Base-by-base conservation (phyloP, 768 basidiomycete species). In the Lanmaoa rubissima region DNA sequence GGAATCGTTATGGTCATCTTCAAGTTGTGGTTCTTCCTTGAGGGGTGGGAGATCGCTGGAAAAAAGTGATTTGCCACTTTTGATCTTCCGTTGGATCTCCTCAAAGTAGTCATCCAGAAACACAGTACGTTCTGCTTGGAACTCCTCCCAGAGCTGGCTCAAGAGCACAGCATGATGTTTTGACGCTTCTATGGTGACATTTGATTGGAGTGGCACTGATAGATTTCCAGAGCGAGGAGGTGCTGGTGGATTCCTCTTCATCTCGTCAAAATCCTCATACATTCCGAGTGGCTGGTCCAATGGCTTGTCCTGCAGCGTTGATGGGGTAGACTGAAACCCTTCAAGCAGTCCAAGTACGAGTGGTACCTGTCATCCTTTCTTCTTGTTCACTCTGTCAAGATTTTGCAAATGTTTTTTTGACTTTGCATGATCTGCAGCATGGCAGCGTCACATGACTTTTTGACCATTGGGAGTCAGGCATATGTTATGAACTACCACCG, bases 21-120 rank as follows among this genome's bases (percentile, higher is more conserved):
- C 55, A 21, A 53, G n/a, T 24, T 38, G 39, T 5, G 53, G 24
- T 44, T 64, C 63, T 17, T 63, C 55, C 14, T 56, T 32, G 13
- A 50, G 55, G 1, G 50, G 50, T 38, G 45, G 58, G 0, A 64
- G 31, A 1, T 55, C 14, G 24, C 26, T 21, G 2, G 52, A 38
- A 24, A 60, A 57, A 1, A 60, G 6, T 0, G 28, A 12, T 55
- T 64, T 47, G 2, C 55, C 55, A 0, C 28, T 35, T 4, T 58
- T 41, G 0, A 55, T 43, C 19, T 7, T 54, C 5, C 5, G 17
- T 14, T 62, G 44, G 1, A 64, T 59, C 45, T 56, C 57, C 0
- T 54, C 55, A 13, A 61, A 63, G 51, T 59, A 63, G 46, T 63
- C 52, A 0, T 55, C 42, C 4, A 48, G 2, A 31, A 14, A 16